Base-by-base conservation (phyloP, 768 basidiomycete species). In the Lactarius hatsudake region DNA sequence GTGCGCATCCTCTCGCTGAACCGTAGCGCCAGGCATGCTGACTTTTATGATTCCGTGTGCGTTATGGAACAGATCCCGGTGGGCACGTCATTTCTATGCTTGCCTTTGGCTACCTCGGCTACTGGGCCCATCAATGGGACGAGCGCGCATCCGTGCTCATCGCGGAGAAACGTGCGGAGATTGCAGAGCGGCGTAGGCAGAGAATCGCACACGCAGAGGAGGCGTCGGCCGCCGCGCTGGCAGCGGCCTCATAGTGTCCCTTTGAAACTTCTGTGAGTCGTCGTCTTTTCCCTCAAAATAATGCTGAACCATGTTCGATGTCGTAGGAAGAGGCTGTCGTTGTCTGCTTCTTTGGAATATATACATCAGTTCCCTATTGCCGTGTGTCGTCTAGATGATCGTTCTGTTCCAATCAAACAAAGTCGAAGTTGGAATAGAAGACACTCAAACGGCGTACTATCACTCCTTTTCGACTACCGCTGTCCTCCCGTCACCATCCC, bases 101-200 rank as follows among this genome's bases (percentile, higher is more conserved):
- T 42, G 83, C 80, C 1, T 94, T 91, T 73, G 90, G 89, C 1
- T 87, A 82, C 72, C 81, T 79, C 13, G 93, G 93, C 45, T 94
- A 94, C 79, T 89, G 83, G 83, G 87, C 84, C 23, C 85, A 89
- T 73, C 76, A 77, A 43, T 89, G 88, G 83, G 90, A 92, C 72
- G 70, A 79, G 60, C 81, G 85, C n/a, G 83, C 88, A 2, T 81
- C 76, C 9, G 86, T 82, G 61, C 78, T 92, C 23, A 77, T 93
- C 26, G 82, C 83, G 36, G 80, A 84, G 76, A 91, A 88, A 77
- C 84, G 86, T 59, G 81, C 77, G 26, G 81, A 88, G 73, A 83
- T 93, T 53, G 74, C 78, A 32, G 82, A 82, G 69, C 82, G 83
- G 62, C 80, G 87, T 74, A 77, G 77, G 67, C 73, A 74, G 64